Percentiles rank a stretch among this genome's conserved stretches.
These are phyloP conservation scores for Rhodotorula paludigena DNA, from an alignment of 768 basidiomycete species.

Conservation along the genomic window DNA sequence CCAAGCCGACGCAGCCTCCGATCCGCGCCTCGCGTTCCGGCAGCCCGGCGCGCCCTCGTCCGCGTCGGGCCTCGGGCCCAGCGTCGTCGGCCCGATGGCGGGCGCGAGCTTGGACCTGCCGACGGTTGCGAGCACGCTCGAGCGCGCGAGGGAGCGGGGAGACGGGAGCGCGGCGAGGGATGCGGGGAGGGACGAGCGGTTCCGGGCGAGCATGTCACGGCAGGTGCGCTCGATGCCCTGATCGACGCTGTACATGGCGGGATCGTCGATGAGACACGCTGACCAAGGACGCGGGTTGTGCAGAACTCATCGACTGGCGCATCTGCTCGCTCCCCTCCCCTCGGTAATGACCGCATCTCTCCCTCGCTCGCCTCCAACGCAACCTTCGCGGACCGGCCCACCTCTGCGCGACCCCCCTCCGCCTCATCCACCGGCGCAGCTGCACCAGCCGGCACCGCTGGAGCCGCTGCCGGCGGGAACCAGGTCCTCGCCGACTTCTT, in stretches of 20 bases:
- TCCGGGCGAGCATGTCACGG: constrained; percentile 3
- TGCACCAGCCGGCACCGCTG: background rate
- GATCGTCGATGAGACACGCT: too few relatives aligned
- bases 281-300: background rate
- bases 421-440: background rate
- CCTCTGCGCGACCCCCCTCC: background rate
- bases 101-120: constrained; percentile 80
- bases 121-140: constrained; percentile 69
- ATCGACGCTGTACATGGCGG: too few relatives aligned
- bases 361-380: constrained; percentile 6
- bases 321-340: background rate
- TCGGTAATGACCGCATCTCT: background rate
- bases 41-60: constrained; percentile 49
- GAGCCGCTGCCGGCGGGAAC: constrained; percentile 23
- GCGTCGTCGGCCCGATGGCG: constrained; percentile 89
- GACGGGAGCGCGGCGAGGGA: background rate
- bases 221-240: too few relatives aligned
- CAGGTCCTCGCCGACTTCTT: constrained; percentile 38
- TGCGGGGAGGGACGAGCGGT: background rate
- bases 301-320: constrained; percentile 4
- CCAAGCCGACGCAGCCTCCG: constrained; percentile 79
- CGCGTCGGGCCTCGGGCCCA: background rate
- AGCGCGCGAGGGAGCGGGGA: constrained; percentile 19
- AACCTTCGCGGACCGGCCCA: background rate
- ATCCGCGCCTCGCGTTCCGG: constrained; percentile 81